A percentile compares a stretch with the other conserved stretches of the same genome.
These are phyloP conservation scores for Discostella stelligera DNA, from an alignment of 352 stramenopile genomes.

Conservation along the genomic window DNA sequence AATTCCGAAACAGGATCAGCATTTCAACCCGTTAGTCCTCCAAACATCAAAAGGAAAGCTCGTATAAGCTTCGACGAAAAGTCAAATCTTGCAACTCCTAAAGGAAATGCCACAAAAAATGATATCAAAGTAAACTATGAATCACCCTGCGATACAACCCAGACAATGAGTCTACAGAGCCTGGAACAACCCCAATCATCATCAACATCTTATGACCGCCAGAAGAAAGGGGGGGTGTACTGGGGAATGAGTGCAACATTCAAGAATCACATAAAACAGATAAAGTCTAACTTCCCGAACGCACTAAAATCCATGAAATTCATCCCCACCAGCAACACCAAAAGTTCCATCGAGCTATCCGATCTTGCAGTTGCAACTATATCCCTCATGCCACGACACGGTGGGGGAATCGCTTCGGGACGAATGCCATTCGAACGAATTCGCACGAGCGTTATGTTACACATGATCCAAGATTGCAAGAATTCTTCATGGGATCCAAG, in stretches of 20 bases:
- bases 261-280: slow-evolving; percentile 41
- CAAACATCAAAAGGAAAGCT: slow-evolving; percentile 24
- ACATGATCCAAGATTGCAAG: slow-evolving; percentile 46
- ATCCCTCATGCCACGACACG: slow-evolving; percentile 36
- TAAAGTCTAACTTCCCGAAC: slow-evolving; percentile 42
- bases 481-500: slow-evolving; percentile 22
- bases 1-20: slow-evolving; percentile 5
- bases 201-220: slow-evolving; percentile 1
- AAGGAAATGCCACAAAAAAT: neutral
- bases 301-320: slow-evolving; percentile 25
- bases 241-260: slow-evolving; percentile 21
- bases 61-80: neutral
- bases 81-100: neutral
- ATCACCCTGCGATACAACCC: slow-evolving; percentile 18
- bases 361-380: slow-evolving; percentile 41
- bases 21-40: slow-evolving; percentile 23
- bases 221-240: slow-evolving; percentile 17
- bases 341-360: slow-evolving; percentile 26
- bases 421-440: slow-evolving; percentile 39
- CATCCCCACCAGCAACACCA: slow-evolving; percentile 4
- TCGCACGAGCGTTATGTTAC: slow-evolving; percentile 45
- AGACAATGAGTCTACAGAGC: slow-evolving; percentile 26
- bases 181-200: neutral
- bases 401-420: slow-evolving; percentile 32
- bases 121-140: neutral